Evolutionary conservation across 2,329 filamentous ascomycete genomes (phyloP).

Genomic region (Paecilomyces niveus): DNA sequence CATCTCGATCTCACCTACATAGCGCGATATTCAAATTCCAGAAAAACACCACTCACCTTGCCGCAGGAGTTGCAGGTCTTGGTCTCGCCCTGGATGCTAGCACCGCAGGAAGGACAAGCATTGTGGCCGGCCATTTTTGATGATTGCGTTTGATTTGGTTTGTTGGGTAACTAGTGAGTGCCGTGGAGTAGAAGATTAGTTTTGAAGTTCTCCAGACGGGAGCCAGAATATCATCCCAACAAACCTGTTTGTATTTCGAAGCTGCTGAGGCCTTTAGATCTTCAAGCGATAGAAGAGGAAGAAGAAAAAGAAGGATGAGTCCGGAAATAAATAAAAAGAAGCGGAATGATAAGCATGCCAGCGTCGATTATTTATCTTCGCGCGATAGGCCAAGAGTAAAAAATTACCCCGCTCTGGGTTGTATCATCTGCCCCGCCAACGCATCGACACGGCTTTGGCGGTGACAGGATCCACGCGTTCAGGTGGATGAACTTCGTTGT

Average conservation of each 20-base stretch:
- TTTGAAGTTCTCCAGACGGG: background rate
- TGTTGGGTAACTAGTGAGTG: background rate
- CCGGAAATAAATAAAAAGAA: background rate
- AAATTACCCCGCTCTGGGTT: background rate
- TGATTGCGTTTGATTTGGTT: background rate
- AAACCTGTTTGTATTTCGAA: background rate
- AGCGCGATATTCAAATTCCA: background rate
- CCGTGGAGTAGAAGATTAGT: background rate
- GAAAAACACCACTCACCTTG: constrained; percentile 9
- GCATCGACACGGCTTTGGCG: background rate
- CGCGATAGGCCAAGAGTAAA: background rate
- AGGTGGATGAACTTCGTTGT: background rate
- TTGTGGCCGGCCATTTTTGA: constrained; percentile 11
- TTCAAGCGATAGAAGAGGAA: background rate
- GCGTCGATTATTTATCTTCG: background rate
- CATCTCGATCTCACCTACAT: background rate
- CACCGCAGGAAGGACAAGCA: constrained; percentile 19
- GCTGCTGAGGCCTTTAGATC: background rate
- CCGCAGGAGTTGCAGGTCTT: constrained; percentile 23
- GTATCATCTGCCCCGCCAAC: background rate
- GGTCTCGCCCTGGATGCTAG: constrained; percentile 15
- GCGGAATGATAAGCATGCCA: background rate
- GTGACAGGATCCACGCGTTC: background rate
- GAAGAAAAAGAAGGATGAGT: background rate
- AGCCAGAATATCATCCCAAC: background rate